Percentiles rank a stretch among this genome's conserved stretches.
Conservation (phyloP, 2,329 filamentous ascomycete genomes). For the Calonectria fujianensis region DNA sequence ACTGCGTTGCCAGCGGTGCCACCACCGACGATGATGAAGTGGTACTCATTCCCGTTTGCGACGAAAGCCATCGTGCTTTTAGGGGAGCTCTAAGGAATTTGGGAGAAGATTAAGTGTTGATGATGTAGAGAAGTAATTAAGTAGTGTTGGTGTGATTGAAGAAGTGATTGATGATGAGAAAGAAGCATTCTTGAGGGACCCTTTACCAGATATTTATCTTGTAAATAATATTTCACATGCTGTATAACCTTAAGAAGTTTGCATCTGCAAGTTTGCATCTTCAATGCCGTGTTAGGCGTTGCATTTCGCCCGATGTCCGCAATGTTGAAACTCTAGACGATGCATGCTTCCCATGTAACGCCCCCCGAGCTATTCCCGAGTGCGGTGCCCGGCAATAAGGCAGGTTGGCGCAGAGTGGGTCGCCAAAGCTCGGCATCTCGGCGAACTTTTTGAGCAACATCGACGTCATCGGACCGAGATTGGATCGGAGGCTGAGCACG, state of each 20-base stretch:
- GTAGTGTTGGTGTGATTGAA: not conserved
- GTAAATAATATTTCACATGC: not conserved
- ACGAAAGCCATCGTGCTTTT: constrained; percentile 20
- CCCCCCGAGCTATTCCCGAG: constrained; percentile 24
- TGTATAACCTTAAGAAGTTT: no score
- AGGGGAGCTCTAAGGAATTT: not conserved
- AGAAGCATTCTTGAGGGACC: not conserved
- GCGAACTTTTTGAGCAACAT: not conserved
- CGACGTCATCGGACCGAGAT: constrained; percentile 1
- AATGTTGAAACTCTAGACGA: not conserved
- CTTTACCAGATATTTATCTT: constrained; percentile 17
- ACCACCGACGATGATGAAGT: constrained; percentile 47
- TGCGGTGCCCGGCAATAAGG: constrained; percentile 8
- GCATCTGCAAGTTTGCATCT: not conserved
- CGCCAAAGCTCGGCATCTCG: constrained; percentile 13
- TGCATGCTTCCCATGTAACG: not conserved
- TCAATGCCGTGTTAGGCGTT: not conserved
- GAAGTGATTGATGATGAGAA: constrained; percentile 24
- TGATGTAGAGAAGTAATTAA: not conserved
- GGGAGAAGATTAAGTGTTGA: not conserved
- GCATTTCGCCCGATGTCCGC: not conserved
- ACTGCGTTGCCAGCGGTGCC: constrained; percentile 60
- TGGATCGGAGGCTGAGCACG: not conserved
- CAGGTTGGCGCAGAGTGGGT: not conserved
- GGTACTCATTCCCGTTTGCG: constrained; percentile 33